Evolutionary conservation across 179 eudicot species (phyloP).

Genomic region (Silene vulgaris): DNA sequence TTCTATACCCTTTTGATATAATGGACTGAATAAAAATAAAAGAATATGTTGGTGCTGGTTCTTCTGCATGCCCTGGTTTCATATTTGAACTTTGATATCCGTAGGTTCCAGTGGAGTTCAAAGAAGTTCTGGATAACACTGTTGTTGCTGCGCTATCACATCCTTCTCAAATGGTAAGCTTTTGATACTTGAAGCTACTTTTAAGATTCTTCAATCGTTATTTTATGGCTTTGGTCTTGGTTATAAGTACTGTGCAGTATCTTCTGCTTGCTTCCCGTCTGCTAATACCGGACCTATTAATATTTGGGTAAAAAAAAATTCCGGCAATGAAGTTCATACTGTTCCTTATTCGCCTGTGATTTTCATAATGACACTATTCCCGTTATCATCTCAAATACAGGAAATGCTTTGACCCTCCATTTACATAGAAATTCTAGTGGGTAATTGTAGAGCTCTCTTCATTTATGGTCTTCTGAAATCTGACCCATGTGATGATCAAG

Average conservation of each 20-base stretch:
- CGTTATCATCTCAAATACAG: too few species aligned
- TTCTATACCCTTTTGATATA: not conserved
- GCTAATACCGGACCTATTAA: too few species aligned
- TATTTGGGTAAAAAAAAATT: too few species aligned
- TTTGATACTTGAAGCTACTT: constrained; percentile 7
- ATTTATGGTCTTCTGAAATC: too few species aligned
- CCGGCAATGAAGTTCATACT: too few species aligned
- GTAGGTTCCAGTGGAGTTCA: constrained; percentile 89
- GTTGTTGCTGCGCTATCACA: constrained; percentile 81
- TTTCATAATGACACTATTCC: too few species aligned
- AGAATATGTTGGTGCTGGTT: not conserved
- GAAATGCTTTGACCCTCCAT: too few species aligned
- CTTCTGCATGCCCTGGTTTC: not conserved
- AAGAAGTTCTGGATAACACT: constrained; percentile 87
- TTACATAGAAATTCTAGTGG: too few species aligned
- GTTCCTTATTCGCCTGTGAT: too few species aligned
- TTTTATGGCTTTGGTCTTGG: not conserved
- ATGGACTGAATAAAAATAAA: too few species aligned
- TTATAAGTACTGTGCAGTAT: not conserved
- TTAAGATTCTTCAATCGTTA: not conserved
- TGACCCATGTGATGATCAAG: too few species aligned
- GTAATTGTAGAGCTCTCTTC: too few species aligned
- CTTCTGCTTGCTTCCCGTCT: not conserved
- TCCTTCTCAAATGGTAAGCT: constrained; percentile 68
- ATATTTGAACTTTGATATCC: constrained; percentile 12